Percentiles rank a stretch among this genome's conserved stretches.
Conservation (phyloP, 345 rosid genomes). For the Cochlearia excelsa region DNA sequence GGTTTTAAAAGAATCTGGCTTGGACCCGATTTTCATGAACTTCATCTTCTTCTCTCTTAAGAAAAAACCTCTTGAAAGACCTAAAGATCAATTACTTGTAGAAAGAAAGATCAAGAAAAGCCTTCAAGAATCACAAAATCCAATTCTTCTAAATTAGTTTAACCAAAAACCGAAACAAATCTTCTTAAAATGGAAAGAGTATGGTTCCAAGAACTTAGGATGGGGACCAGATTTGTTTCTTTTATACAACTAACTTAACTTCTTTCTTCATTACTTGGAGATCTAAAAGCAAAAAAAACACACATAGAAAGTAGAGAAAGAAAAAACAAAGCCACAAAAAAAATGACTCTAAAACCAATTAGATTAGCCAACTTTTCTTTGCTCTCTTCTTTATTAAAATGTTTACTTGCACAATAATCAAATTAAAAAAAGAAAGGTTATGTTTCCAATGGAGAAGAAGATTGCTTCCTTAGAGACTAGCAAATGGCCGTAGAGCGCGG, state of each 20-base stretch:
- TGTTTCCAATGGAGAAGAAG: slow-evolving; percentile 25
- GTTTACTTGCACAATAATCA: slow-evolving; percentile 26
- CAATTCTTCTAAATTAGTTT: slow-evolving; percentile 15
- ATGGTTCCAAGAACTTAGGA: slow-evolving; percentile 39
- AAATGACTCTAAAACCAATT: slow-evolving; percentile 33
- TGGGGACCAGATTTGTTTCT: slow-evolving; percentile 59
- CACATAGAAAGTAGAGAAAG: slow-evolving; percentile 32
- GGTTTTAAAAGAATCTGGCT: slow-evolving; percentile 64
- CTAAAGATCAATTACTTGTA: slow-evolving; percentile 7
- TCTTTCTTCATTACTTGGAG: slow-evolving; percentile 38
- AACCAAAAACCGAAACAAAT: slow-evolving; percentile 13
- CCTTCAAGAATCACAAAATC: slow-evolving; percentile 28
- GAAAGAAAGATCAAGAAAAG: slow-evolving; percentile 1
- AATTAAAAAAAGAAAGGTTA: slow-evolving; percentile 14
- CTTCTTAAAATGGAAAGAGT: slow-evolving; percentile 41
- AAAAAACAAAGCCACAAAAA: slow-evolving; percentile 29
- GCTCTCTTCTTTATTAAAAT: slow-evolving; percentile 25
- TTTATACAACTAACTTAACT: slow-evolving; percentile 42
- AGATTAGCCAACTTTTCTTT: slow-evolving; percentile 18
- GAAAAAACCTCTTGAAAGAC: slow-evolving; percentile 13
- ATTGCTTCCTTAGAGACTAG: slow-evolving; percentile 32
- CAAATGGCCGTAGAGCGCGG: slow-evolving; percentile 32
- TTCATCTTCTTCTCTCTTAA: slow-evolving; percentile 51
- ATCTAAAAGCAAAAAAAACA: slow-evolving; percentile 44
- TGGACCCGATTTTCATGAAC: slow-evolving; percentile 95